A percentile compares a stretch with the other conserved stretches of the same genome.
phyloP scores from a whole-genome alignment of 495 filamentous ascomycete genomes.

The Aspergillus ostianus region DNA sequence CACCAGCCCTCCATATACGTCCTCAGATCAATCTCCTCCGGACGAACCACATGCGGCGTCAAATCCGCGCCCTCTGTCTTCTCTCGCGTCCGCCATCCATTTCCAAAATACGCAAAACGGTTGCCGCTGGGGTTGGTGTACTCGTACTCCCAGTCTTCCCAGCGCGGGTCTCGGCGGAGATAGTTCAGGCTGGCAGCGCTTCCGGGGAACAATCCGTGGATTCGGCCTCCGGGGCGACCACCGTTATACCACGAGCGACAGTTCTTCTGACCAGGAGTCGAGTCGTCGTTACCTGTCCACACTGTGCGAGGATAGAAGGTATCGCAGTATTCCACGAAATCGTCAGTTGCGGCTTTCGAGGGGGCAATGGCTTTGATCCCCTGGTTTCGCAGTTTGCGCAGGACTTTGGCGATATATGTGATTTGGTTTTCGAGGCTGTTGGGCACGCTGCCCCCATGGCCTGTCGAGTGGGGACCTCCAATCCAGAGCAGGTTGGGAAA shows the following conservation, averaged over 20 bases:
- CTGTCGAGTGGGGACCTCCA: conserved; percentile 48
- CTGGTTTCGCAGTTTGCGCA: conserved; percentile 62
- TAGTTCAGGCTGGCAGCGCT: conserved; percentile 57
- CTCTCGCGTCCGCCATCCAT: conserved; percentile 53
- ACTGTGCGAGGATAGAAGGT: conserved; percentile 62
- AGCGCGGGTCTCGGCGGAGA: conserved; percentile 58
- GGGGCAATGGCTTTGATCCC: conserved; percentile 61
- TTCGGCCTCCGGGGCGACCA: conserved; percentile 51
- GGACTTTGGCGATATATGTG: conserved; percentile 59
- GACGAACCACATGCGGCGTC: conserved; percentile 48
- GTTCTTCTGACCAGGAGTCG: conserved; percentile 36
- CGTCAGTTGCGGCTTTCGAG: conserved; percentile 53
- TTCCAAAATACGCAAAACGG: conserved; percentile 58
- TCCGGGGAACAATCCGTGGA: conserved; percentile 67
- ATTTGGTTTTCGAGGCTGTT: conserved; percentile 56
- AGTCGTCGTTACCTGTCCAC: conserved; percentile 40
- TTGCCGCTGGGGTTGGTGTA: conserved; percentile 49
- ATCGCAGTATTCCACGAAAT: conserved; percentile 61
- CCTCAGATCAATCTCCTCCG: conserved; percentile 45
- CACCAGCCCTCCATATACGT: conserved; percentile 53
- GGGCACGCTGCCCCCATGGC: conserved; percentile 51
- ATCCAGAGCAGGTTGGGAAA: conserved; percentile 65
- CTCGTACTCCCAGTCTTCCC: conserved; percentile 72
- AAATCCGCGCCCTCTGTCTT: conserved; percentile 34
- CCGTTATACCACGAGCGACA: conserved; percentile 73